Evolutionary conservation across 306 rosid species (phyloP), one percentile per base, ranked within the genome.

Genomic region (Erythrophleum fordii): DNA sequence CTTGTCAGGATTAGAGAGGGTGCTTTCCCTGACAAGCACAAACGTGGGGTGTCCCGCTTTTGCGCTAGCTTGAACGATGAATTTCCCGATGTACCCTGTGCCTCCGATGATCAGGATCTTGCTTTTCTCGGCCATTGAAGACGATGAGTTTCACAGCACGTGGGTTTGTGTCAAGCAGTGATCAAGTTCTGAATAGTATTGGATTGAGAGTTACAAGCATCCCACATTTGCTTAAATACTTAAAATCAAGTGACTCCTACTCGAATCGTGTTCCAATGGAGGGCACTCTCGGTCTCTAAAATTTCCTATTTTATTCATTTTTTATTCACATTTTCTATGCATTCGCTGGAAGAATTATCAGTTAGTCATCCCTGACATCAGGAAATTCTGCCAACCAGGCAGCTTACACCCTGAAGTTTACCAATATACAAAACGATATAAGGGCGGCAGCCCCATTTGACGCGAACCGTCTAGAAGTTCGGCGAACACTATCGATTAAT

Each of bases 1-100:
- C 71, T 83, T 85, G n/a, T 83, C 77, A 25, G 87, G 89, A 70
- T 85, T 80, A 14, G 77, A 79, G 22, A 39, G 49, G 3, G 78
- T 39, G 83, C 45, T 80, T 18, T 83, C 73, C 72, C 88, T 85
- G 5, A 81, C 80, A 49, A 88, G 69, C 1, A 73, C 86, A 70
- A 29, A 85, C 0, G 89, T 88, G 49, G 89, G 86, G 56, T 83
- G 86, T 3, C 86, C 86, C 7, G 78, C 87, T 58, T 85, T 81
- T 0, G 72, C 18, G 25, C 89, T 88, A 3, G 85, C 89, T 84
- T 80, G 69, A 0, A 83, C 83, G 37, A 88, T 59, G 72, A 62
- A 82, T 26, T 86, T 83, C 45, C 89, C 89, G 0, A 81, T 75
- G 37, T 84, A 66, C 31, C 89, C 87, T 0, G 89, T 81, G 0